Conservation (phyloP, 371 early-diverging fungal genomes). For the Paramicrosporidium saccamoebae region DNA sequence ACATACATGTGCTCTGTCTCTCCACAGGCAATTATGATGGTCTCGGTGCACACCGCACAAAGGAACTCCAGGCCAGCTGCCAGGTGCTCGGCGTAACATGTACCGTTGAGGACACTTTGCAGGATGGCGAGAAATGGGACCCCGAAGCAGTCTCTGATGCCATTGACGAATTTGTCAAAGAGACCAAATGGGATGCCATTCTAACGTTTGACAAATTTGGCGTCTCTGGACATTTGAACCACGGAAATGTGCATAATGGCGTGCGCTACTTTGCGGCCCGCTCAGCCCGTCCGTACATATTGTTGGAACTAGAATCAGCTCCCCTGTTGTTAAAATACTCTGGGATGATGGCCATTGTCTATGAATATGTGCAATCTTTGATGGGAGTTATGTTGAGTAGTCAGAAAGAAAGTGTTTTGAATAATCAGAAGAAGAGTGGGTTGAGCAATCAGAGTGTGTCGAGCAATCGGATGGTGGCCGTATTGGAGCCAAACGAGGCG, state of each 20-base stretch:
- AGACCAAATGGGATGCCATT: constrained; percentile 24
- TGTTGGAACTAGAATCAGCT: not conserved
- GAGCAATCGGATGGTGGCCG: constrained; percentile 8
- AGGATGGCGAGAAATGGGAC: constrained; percentile 24
- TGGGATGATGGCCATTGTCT: constrained; percentile 3
- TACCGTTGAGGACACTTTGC: no score
- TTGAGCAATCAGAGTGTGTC: constrained; percentile 1
- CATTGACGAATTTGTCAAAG: constrained; percentile 15
- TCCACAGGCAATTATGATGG: constrained; percentile 49
- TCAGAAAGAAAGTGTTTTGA: constrained; percentile 1
- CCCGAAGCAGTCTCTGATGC: constrained; percentile 13
- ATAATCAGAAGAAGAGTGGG: constrained; percentile 1
- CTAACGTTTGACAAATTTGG: constrained; percentile 80
- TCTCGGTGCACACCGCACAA: constrained; percentile 29
- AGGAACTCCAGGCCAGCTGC: constrained; percentile 32
- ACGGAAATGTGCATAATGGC: constrained; percentile 41
- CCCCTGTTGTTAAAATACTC: not conserved
- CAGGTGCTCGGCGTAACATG: constrained; percentile 25
- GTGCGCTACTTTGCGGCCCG: constrained; percentile 15
- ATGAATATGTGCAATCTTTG: constrained; percentile 7
- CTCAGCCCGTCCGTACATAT: no score
- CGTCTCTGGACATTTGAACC: constrained; percentile 75
- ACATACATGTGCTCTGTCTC: constrained; percentile 37
- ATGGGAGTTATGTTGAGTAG: constrained; percentile 3
- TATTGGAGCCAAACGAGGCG: constrained; percentile 14